Percentiles rank a stretch among this genome's conserved stretches.
Conservation (phyloP, 768 basidiomycete species). For the Kwoniella dejecticola region DNA sequence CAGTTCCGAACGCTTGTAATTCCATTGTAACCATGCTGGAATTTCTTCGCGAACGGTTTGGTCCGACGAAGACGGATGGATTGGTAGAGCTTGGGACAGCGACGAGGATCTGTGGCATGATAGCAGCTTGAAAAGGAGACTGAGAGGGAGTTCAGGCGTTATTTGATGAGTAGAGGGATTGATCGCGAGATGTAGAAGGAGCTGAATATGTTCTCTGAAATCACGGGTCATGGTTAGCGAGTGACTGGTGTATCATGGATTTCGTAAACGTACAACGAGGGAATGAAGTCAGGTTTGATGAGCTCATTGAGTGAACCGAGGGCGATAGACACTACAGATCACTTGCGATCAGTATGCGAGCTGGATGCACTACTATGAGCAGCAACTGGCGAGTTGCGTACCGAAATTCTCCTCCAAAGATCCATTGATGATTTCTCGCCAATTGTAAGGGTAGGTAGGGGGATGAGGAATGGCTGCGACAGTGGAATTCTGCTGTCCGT, state of each 20-base stretch:
- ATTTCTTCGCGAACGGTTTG: neutral
- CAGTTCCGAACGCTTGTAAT: constrained; percentile 8
- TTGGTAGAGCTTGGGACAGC: constrained; percentile 23
- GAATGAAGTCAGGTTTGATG: constrained; percentile 19
- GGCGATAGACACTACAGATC: constrained; percentile 18
- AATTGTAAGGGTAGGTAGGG: constrained; percentile 17
- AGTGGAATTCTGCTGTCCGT: neutral
- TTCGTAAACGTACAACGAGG: constrained; percentile 19
- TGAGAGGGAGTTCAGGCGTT: constrained; percentile 1
- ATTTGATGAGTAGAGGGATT: constrained; percentile 16
- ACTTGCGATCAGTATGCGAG: neutral
- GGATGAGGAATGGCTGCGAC: neutral
- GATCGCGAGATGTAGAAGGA: constrained; percentile 29
- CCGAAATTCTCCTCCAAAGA: constrained; percentile 32
- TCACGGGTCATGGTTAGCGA: neutral
- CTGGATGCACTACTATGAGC: neutral
- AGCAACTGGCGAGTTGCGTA: constrained; percentile 5
- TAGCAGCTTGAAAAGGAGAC: constrained; percentile 11
- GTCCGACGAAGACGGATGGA: constrained; percentile 1
- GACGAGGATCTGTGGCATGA: constrained; percentile 15
- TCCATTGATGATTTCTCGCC: constrained; percentile 29
- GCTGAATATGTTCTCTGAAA: constrained; percentile 35
- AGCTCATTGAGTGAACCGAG: constrained; percentile 16
- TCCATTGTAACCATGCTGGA: constrained; percentile 21
- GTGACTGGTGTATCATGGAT: neutral